phyloP scores from a whole-genome alignment of 2,329 filamentous ascomycete genomes.

The Verticillium dahliae region DNA sequence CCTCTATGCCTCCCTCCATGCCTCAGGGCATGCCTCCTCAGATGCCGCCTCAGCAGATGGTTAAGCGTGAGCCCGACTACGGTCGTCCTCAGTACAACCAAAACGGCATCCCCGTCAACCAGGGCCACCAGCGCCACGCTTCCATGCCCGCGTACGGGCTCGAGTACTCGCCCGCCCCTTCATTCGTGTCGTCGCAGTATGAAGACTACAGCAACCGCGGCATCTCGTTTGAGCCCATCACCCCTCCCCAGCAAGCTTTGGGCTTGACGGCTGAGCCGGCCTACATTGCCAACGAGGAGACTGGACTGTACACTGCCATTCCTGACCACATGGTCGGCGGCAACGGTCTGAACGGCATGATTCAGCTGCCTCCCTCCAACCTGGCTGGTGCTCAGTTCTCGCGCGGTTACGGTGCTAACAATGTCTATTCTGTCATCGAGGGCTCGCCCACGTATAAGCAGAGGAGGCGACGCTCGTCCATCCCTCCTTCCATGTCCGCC shows the following conservation, averaged over 20 bases:
- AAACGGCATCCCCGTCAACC: conserved; percentile 77
- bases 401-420: conserved; percentile 64
- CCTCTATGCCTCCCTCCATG: conserved; percentile 54
- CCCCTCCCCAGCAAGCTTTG: conserved; percentile 84
- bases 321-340: conserved; percentile 78
- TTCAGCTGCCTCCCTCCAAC: conserved; percentile 83
- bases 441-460: conserved; percentile 99
- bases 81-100: conserved; percentile 82
- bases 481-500: conserved; percentile 69
- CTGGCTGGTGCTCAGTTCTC: conserved; percentile 74
- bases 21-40: conserved; percentile 31
- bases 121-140: conserved; percentile 84
- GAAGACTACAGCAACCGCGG: conserved; percentile 97
- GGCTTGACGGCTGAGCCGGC: conserved; percentile 81
- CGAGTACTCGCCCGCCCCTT: conserved; percentile 96
- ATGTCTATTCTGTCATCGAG: conserved; percentile 93
- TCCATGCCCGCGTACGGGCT: conserved; percentile 96
- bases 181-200: conserved; percentile 96
- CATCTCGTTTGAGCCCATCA: conserved; percentile 93
- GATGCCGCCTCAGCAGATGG: conserved; percentile 45
- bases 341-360: conserved; percentile 76
- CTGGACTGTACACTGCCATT: conserved; percentile 89
- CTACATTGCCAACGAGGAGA: conserved; percentile 98
- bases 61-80: conserved; percentile 88
- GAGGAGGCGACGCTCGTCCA: conserved; percentile 84